phyloP scores from a whole-genome alignment of 306 rosid species.

The Vigna radiata region DNA sequence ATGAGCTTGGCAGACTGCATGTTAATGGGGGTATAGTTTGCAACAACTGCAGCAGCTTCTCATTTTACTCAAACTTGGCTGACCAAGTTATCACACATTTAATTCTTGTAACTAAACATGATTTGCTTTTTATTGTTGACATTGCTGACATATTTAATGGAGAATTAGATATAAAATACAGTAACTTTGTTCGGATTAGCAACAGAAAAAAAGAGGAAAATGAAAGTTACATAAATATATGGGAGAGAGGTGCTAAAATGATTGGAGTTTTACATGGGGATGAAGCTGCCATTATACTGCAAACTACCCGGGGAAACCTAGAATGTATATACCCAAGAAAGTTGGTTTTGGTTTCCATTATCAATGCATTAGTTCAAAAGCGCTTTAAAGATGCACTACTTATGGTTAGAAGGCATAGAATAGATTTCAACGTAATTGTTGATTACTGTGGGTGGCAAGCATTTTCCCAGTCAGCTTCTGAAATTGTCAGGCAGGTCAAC shows the following conservation, averaged over 20 bases:
- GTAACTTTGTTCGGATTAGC: constrained; percentile 56
- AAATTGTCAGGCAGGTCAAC: constrained; percentile 84
- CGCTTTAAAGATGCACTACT: constrained; percentile 88
- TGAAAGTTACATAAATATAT: constrained; percentile 67
- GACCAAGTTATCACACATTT: constrained; percentile 81
- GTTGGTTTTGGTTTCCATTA: constrained; percentile 80
- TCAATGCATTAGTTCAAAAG: constrained; percentile 76
- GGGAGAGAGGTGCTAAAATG: constrained; percentile 97
- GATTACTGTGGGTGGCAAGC: constrained; percentile 81
- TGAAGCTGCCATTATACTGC: constrained; percentile 79
- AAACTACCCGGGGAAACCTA: constrained; percentile 86
- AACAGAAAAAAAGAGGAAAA: constrained; percentile 59
- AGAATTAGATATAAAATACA: constrained; percentile 64
- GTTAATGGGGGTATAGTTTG: constrained; percentile 68
- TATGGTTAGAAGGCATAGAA: constrained; percentile 95
- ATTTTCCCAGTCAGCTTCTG: constrained; percentile 81
- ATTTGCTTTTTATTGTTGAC: constrained; percentile 83
- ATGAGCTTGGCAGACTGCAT: constrained; percentile 84
- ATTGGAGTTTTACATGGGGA: constrained; percentile 90
- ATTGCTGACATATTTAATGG: constrained; percentile 64
- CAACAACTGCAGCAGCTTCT: constrained; percentile 88
- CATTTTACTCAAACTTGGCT: constrained; percentile 83
- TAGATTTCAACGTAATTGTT: constrained; percentile 88
- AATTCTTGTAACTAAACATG: constrained; percentile 80
- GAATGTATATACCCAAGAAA: constrained; percentile 93